Percentiles rank a stretch among this genome's conserved stretches.
These are phyloP conservation scores for Nigrospora sphaerica DNA, from an alignment of 2,329 filamentous ascomycete genomes.

Conservation along the genomic window DNA sequence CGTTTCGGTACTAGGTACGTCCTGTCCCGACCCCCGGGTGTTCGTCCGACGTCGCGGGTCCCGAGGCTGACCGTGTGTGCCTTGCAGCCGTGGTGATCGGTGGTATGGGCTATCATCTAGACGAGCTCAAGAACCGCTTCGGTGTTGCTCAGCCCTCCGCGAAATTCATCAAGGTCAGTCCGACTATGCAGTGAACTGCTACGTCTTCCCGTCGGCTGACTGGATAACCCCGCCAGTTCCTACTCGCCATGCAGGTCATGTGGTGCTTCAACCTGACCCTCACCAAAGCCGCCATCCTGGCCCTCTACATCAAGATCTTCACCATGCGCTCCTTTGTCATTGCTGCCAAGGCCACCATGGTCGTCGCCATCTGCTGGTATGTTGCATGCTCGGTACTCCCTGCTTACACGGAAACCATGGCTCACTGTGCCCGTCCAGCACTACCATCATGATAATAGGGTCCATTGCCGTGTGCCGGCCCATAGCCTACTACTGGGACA, in stretches of 20 bases:
- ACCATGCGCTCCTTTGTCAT: constrained; percentile 1
- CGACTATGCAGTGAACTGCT: background rate
- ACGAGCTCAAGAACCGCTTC: background rate
- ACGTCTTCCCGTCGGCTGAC: background rate
- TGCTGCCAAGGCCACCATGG: background rate
- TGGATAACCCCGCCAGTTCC: background rate
- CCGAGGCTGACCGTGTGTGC: too few species aligned
- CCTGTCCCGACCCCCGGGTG: too few species aligned
- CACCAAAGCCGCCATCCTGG: constrained; percentile 1
- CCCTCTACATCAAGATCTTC: constrained; percentile 1
- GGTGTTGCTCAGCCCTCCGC: background rate
- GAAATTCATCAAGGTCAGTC: background rate
- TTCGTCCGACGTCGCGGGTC: too few species aligned
- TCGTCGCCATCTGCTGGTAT: background rate
- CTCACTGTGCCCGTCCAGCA: background rate
- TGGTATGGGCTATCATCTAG: background rate
- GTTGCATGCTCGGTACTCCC: background rate
- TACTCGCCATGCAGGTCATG: background rate
- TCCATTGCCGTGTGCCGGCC: background rate
- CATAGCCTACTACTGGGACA: background rate
- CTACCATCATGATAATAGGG: background rate
- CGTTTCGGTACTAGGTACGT: too few species aligned
- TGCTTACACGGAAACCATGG: background rate
- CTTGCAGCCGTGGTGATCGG: background rate
- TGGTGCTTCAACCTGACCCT: constrained; percentile 1